Conservation (phyloP, 225 moss, liverwort and hornwort genomes). For the Bryum argenteum region DNA sequence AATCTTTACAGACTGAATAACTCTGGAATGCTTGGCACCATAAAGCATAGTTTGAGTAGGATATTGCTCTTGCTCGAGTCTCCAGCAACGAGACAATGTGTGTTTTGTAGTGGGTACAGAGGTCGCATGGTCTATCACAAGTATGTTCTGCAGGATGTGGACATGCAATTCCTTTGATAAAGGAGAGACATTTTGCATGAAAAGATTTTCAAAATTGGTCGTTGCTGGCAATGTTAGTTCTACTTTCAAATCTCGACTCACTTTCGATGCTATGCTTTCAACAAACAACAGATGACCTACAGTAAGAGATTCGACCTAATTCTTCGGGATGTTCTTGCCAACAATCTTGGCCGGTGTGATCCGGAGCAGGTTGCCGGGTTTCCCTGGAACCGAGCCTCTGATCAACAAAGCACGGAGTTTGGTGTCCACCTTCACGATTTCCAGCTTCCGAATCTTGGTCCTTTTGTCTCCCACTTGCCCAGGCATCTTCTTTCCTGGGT, state of each 20-base stretch:
- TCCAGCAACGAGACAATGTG: no score
- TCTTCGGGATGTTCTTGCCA: slow-evolving; percentile 78
- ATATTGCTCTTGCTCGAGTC: background rate
- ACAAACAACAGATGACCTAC: slow-evolving; percentile 31
- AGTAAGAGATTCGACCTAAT: slow-evolving; percentile 36
- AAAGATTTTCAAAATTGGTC: slow-evolving; percentile 26
- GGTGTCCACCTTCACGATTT: slow-evolving; percentile 69
- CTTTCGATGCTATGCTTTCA: slow-evolving; percentile 29
- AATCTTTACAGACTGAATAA: no score
- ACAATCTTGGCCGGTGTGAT: slow-evolving; percentile 92
- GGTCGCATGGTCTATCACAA: background rate
- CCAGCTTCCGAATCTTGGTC: slow-evolving; percentile 69
- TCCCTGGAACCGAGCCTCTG: slow-evolving; percentile 71
- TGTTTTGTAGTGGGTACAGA: background rate
- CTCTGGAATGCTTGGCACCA: no score
- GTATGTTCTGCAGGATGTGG: background rate
- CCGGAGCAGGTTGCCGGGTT: slow-evolving; percentile 79
- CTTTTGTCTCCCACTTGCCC: slow-evolving; percentile 75
- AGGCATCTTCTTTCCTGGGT: slow-evolving; percentile 92
- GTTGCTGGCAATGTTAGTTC: slow-evolving; percentile 20
- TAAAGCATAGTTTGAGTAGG: no score
- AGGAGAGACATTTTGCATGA: slow-evolving; percentile 9
- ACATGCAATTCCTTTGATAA: slow-evolving; percentile 2
- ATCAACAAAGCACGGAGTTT: slow-evolving; percentile 75
- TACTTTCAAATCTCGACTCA: slow-evolving; percentile 20